Conservation (phyloP, 805 yeast genomes). For the Clavispora santaluciae region DNA sequence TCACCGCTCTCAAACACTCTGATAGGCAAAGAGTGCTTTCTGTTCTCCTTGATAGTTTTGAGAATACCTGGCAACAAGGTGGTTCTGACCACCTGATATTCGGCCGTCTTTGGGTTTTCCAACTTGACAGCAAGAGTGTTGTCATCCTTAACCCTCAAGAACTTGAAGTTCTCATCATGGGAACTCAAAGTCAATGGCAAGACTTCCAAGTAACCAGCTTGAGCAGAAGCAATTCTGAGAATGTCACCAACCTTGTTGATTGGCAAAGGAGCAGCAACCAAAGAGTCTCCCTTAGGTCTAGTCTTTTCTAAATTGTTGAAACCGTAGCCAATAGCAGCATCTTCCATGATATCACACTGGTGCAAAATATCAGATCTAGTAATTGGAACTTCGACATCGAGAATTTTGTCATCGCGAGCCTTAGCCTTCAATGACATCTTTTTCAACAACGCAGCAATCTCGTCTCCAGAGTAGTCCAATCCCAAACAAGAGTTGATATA, state of each 20-base stretch:
- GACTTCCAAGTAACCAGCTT: constrained; percentile 94
- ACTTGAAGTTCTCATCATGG: constrained; percentile 93
- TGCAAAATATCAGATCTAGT: constrained; percentile 95
- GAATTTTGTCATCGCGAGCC: constrained; percentile 43
- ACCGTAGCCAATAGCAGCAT: constrained; percentile 95
- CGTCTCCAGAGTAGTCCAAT: constrained; percentile 62
- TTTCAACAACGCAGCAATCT: constrained; percentile 61
- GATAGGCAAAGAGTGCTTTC: constrained; percentile 92
- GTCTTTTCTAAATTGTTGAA: constrained; percentile 82
- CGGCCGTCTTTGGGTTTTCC: constrained; percentile 94
- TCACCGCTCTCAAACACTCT: constrained; percentile 95
- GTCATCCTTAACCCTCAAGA: constrained; percentile 70
- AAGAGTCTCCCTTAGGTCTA: constrained; percentile 69
- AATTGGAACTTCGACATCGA: constrained; percentile 76
- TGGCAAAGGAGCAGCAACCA: constrained; percentile 84
- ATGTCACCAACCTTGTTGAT: constrained; percentile 89
- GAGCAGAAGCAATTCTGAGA: constrained; percentile 83
- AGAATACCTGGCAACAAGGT: constrained; percentile 89
- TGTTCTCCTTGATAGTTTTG: constrained; percentile 92
- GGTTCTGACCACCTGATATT: constrained; percentile 97
- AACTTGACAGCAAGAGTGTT: constrained; percentile 77
- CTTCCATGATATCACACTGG: constrained; percentile 98
- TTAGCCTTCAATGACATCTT: constrained; percentile 78
- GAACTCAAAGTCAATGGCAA: constrained; percentile 94
- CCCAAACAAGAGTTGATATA: constrained; percentile 94